Conservation (phyloP, 2,329 filamentous ascomycete species). For the Parasarocladium wereldwijsianum region DNA sequence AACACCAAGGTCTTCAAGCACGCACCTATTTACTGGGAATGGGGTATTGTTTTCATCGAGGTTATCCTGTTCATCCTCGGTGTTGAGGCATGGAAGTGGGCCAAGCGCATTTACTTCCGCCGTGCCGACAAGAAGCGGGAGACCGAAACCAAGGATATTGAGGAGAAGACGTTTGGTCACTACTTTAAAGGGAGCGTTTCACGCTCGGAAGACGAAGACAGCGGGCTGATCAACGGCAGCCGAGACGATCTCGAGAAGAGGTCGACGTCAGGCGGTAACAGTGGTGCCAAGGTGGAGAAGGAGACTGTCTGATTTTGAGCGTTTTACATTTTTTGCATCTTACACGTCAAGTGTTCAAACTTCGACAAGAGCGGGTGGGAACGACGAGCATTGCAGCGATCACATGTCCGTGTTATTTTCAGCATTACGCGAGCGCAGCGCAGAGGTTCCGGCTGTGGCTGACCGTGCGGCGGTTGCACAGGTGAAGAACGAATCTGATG, state of each 20-base stretch:
- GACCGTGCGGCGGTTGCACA: too few relatives aligned
- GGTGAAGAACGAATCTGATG: too few relatives aligned
- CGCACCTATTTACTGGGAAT: conserved; percentile 46
- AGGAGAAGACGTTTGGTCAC: conserved; percentile 24
- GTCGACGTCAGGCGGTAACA: too few relatives aligned
- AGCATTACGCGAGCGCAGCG: too few relatives aligned
- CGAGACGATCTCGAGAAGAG: conserved; percentile 2
- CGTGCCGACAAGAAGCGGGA: conserved; percentile 12
- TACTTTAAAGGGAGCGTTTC: conserved; percentile 12
- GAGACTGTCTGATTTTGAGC: too few relatives aligned
- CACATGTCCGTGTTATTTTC: too few relatives aligned
- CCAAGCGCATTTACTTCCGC: conserved; percentile 31
- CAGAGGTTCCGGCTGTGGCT: too few relatives aligned
- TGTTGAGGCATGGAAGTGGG: conserved; percentile 44
- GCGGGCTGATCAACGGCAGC: conserved; percentile 3
- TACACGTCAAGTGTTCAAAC: too few relatives aligned
- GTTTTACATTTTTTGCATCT: too few relatives aligned
- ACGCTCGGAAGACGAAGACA: conserved; percentile 3
- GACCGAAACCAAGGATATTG: conserved; percentile 23
- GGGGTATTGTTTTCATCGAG: conserved; percentile 42
- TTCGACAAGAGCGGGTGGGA: too few relatives aligned
- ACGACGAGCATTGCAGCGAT: too few relatives aligned
- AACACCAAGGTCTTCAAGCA: conserved; percentile 47
- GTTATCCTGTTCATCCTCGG: conserved; percentile 41
- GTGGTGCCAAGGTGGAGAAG: too few relatives aligned